Percentiles rank a stretch among this genome's conserved stretches.
Evolutionary conservation across 2,329 filamentous ascomycete genomes (phyloP).

Genomic region (Pleoardoris graminearum): DNA sequence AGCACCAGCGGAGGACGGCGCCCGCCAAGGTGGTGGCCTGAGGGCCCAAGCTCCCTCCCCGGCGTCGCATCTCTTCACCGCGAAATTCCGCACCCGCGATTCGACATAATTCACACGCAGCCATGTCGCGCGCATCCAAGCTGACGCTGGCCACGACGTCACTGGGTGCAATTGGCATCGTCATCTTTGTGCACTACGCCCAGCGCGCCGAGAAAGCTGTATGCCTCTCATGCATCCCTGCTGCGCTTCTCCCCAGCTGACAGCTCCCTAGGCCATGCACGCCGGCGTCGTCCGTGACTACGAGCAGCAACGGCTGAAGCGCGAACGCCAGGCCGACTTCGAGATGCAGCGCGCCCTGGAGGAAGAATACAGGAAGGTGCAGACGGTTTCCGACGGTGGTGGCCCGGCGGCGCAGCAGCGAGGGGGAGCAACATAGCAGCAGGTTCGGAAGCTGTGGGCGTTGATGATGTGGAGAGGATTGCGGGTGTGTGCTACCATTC

Average conservation of each 20-base stretch:
- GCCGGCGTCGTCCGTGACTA: conserved; percentile 91
- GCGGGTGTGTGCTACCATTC: neutral
- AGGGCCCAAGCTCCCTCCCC: conserved; percentile 37
- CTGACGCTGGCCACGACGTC: conserved; percentile 79
- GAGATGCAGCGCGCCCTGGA: conserved; percentile 86
- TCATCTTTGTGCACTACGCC: conserved; percentile 85
- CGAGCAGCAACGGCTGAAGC: conserved; percentile 88
- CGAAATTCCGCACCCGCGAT: conserved; percentile 5
- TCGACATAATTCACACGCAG: conserved; percentile 13
- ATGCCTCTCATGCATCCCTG: conserved; percentile 42
- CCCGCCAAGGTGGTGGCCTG: conserved; percentile 29
- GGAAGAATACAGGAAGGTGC: conserved; percentile 85
- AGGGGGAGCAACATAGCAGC: conserved; percentile 17
- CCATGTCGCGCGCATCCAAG: conserved; percentile 90
- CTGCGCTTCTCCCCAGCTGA: conserved; percentile 12
- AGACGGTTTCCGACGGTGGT: conserved; percentile 65
- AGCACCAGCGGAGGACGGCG: conserved; percentile 26
- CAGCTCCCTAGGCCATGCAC: conserved; percentile 77
- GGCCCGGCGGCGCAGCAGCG: conserved; percentile 29
- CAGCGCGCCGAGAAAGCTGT: conserved; percentile 84
- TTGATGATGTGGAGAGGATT: neutral
- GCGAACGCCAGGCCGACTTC: conserved; percentile 90
- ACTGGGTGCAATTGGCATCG: conserved; percentile 72
- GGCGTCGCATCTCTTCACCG: conserved; percentile 11
- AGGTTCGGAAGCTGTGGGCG: neutral